Evolutionary conservation across 2,329 filamentous ascomycete genomes (phyloP).

Genomic region (Beauveria varroae): DNA sequence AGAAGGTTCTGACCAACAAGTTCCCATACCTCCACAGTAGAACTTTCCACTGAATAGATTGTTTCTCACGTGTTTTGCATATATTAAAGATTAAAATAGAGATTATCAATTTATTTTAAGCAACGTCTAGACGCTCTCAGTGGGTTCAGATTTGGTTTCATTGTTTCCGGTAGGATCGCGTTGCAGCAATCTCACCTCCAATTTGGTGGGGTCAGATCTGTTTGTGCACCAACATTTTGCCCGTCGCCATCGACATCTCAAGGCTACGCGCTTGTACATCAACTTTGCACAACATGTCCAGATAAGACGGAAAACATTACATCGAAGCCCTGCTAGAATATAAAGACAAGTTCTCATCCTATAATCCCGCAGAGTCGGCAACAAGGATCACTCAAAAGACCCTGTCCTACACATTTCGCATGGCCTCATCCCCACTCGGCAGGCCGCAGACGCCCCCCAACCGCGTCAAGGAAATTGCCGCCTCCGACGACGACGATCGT

Average conservation of each 20-base stretch:
- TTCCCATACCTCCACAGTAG: too few relatives aligned
- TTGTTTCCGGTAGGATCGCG: background rate
- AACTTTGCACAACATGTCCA: background rate
- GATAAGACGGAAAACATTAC: background rate
- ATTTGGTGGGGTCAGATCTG: slow-evolving; percentile 1
- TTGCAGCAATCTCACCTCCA: background rate
- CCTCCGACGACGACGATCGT: slow-evolving; percentile 68
- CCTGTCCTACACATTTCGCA: background rate
- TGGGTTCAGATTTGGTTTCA: too few relatives aligned
- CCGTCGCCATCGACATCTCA: background rate
- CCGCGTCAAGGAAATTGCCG: slow-evolving; percentile 44
- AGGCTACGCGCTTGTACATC: background rate
- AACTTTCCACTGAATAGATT: too few relatives aligned
- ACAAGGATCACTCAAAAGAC: background rate
- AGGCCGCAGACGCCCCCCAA: slow-evolving; percentile 33
- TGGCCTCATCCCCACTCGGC: slow-evolving; percentile 21
- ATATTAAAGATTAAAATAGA: too few relatives aligned
- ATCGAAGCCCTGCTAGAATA: too few relatives aligned
- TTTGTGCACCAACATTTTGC: background rate
- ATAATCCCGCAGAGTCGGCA: background rate
- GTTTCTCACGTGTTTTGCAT: too few relatives aligned
- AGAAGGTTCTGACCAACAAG: too few relatives aligned
- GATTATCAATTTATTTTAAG: too few relatives aligned
- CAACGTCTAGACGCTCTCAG: too few relatives aligned
- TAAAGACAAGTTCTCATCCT: background rate